Evolutionary conservation across 805 yeast species (phyloP).

Genomic region (Yarrowia yakushimensis): DNA sequence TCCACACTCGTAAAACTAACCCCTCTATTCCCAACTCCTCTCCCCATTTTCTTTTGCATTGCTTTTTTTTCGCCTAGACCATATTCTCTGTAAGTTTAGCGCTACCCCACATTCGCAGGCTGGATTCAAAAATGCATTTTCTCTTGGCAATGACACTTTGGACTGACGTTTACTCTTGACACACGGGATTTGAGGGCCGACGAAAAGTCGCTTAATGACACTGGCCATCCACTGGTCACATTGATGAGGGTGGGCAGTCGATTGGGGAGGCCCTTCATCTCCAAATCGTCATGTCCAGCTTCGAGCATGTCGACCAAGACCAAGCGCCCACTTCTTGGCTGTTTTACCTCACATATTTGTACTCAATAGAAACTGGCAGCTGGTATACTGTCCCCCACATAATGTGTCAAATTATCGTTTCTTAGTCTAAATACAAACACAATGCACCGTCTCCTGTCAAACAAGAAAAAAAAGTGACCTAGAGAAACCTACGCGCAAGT

Average conservation of each 20-base stretch:
- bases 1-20: background rate
- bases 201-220: background rate
- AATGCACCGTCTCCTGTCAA: background rate
- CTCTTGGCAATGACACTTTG: background rate
- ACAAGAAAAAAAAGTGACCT: background rate
- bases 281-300: background rate
- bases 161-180: background rate
- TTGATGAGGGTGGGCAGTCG: background rate
- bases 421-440: background rate
- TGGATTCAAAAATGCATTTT: background rate
- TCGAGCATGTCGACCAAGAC: background rate
- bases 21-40: background rate
- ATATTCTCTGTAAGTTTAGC: background rate
- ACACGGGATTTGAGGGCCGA: background rate
- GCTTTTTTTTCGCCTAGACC: background rate
- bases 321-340: slow-evolving; percentile 17
- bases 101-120: slow-evolving; percentile 8
- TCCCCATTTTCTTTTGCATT: background rate
- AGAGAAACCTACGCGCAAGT: background rate
- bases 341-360: background rate
- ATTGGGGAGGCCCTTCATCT: background rate
- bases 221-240: background rate
- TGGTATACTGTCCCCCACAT: slow-evolving; percentile 1
- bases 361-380: background rate
- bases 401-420: background rate